Conservation (phyloP, 2,329 filamentous ascomycete genomes). For the Juglanconis juglandina region DNA sequence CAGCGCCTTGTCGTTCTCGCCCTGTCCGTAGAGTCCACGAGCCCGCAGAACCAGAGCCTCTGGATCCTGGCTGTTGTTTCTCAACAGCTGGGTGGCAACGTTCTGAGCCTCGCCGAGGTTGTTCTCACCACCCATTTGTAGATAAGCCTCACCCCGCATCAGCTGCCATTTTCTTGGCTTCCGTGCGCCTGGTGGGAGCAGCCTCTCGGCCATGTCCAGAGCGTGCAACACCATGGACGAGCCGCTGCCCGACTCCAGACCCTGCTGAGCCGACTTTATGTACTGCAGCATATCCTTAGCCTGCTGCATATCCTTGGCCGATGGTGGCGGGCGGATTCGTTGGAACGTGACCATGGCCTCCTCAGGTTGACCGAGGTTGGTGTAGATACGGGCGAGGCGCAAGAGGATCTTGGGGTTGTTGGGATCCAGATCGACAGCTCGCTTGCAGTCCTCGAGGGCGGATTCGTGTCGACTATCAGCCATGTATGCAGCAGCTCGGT, state of each 20-base stretch:
- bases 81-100: conserved; percentile 81
- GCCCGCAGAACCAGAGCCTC: conserved; percentile 90
- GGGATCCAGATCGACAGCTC: conserved; percentile 78
- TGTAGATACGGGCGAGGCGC: conserved; percentile 85
- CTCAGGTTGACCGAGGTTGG: conserved; percentile 77
- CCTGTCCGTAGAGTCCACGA: conserved; percentile 81
- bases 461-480: conserved; percentile 74
- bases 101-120: conserved; percentile 88
- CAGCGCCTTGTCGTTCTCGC: conserved; percentile 92
- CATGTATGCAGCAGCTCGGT: conserved; percentile 93
- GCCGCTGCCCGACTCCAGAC: conserved; percentile 68
- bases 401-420: conserved; percentile 84
- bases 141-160: conserved; percentile 84
- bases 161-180: conserved; percentile 92
- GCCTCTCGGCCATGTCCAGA: conserved; percentile 82
- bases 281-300: conserved; percentile 83
- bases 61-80: conserved; percentile 84
- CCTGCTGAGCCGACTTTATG: conserved; percentile 74
- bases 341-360: conserved; percentile 82
- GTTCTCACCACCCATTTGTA: conserved; percentile 90
- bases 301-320: conserved; percentile 79
- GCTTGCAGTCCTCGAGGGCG: conserved; percentile 83
- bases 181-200: conserved; percentile 69
- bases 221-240: conserved; percentile 92
- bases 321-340: conserved; percentile 74